Percentiles rank a stretch among this genome's conserved stretches.
Conservation (phyloP, 2,329 filamentous ascomycete genomes). For the Colletotrichum noveboracense region DNA sequence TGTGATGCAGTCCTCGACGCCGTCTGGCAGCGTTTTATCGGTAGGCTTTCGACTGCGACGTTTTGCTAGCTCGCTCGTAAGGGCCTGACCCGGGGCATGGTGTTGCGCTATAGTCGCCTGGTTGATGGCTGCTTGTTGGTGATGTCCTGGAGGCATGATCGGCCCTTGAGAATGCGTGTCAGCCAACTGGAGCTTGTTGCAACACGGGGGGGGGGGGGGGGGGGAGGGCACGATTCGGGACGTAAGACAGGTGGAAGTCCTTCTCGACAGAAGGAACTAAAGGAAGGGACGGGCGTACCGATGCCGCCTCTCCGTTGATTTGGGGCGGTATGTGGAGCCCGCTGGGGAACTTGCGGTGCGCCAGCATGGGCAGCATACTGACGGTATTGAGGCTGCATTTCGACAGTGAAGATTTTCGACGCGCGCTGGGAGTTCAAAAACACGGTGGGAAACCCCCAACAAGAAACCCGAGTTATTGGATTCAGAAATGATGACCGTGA, state of each 20-base stretch:
- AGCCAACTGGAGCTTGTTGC: not conserved
- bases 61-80: constrained; percentile 57
- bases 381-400: constrained; percentile 61
- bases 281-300: constrained; percentile 42
- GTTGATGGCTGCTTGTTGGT: constrained; percentile 55
- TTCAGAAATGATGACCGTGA: constrained; percentile 4
- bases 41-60: constrained; percentile 88
- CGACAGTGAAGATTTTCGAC: constrained; percentile 22
- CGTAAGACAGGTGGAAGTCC: not conserved
- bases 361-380: constrained; percentile 40
- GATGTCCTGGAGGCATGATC: constrained; percentile 61
- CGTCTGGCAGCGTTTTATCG: constrained; percentile 93
- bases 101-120: constrained; percentile 58
- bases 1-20: constrained; percentile 81
- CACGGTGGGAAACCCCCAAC: not conserved
- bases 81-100: constrained; percentile 52
- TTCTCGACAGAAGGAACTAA: not conserved
- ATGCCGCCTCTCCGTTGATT: constrained; percentile 58
- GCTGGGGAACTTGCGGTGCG: constrained; percentile 47
- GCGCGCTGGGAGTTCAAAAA: not conserved
- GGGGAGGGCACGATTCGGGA: not conserved
- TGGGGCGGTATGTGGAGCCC: constrained; percentile 49
- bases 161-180: constrained; percentile 43
- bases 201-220: not conserved
- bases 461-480: not conserved